Evolutionary conservation across 495 filamentous ascomycete genomes (phyloP).

Genomic region (Penicillium atrosanguineum): DNA sequence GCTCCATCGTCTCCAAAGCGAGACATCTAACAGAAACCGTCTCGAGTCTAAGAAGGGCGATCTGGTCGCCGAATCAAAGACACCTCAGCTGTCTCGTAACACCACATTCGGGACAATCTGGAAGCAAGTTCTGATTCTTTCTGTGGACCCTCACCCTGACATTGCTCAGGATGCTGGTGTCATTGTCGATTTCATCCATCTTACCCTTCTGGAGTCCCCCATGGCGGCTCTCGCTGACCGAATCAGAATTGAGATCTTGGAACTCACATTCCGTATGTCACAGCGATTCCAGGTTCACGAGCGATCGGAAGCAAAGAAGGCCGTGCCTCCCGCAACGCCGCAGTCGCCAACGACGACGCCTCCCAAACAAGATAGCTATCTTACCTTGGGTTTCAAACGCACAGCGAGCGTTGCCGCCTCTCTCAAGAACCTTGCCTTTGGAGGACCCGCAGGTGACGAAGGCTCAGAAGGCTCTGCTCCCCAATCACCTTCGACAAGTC

Average conservation of each 20-base stretch:
- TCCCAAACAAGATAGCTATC: constrained; percentile 61
- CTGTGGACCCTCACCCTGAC: constrained; percentile 92
- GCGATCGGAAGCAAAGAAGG: constrained; percentile 38
- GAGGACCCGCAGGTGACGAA: constrained; percentile 34
- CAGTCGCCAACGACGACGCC: constrained; percentile 38
- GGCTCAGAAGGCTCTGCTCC: constrained; percentile 20
- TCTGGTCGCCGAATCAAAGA: constrained; percentile 18
- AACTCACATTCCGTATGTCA: constrained; percentile 52
- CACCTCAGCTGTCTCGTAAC: constrained; percentile 63
- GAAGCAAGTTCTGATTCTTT: constrained; percentile 87
- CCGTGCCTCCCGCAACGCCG: constrained; percentile 49
- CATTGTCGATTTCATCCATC: constrained; percentile 81
- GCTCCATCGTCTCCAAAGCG: constrained; percentile 41
- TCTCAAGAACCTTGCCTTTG: constrained; percentile 67
- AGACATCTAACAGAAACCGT: constrained; percentile 16
- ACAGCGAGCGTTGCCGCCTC: constrained; percentile 73
- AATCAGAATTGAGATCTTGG: constrained; percentile 74
- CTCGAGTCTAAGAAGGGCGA: constrained; percentile 15
- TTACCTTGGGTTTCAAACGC: constrained; percentile 59
- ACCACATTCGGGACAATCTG: constrained; percentile 89
- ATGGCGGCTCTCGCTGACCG: constrained; percentile 66
- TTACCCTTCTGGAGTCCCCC: constrained; percentile 70
- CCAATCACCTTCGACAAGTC: constrained; percentile 36
- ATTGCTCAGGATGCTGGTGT: constrained; percentile 78
- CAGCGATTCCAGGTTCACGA: constrained; percentile 44